phyloP scores from a whole-genome alignment of 305 asterid species.

The Nicotiana rustica region DNA sequence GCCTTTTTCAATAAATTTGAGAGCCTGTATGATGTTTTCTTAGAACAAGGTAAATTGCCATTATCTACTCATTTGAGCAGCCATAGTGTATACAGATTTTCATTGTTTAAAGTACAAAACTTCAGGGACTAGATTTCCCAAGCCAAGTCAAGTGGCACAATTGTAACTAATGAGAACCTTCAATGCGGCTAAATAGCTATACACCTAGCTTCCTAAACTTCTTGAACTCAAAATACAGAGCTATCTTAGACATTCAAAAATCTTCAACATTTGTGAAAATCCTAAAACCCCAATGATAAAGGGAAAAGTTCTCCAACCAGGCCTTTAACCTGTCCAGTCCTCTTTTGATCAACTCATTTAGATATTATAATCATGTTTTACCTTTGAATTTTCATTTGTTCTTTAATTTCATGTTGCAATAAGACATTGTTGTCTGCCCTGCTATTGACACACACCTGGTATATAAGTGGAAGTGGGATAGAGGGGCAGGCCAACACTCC shows the following conservation, averaged over 20 bases:
- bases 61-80: slow-evolving; percentile 34
- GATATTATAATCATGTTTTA: not conserved
- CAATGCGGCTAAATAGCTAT: not conserved
- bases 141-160: not conserved
- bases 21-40: slow-evolving; percentile 61
- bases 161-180: not conserved
- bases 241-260: slow-evolving; percentile 16
- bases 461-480: not conserved
- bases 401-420: not conserved
- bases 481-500: not conserved
- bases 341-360: not conserved
- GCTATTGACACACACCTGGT: not conserved
- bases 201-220: not conserved
- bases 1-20: slow-evolving; percentile 92
- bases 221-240: not conserved
- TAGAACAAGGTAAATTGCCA: slow-evolving; percentile 64
- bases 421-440: not conserved
- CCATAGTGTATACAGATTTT: not conserved
- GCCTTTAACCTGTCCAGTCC: not conserved
- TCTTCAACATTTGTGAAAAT: slow-evolving; percentile 3
- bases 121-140: slow-evolving; percentile 23
- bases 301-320: not conserved
- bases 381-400: not conserved
- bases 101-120: not conserved
- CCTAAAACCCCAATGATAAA: not conserved